Evolutionary conservation across 257 asterid genomes (phyloP), one percentile per base, ranked within the genome.

Genomic region (Solanum stenotomum): DNA sequence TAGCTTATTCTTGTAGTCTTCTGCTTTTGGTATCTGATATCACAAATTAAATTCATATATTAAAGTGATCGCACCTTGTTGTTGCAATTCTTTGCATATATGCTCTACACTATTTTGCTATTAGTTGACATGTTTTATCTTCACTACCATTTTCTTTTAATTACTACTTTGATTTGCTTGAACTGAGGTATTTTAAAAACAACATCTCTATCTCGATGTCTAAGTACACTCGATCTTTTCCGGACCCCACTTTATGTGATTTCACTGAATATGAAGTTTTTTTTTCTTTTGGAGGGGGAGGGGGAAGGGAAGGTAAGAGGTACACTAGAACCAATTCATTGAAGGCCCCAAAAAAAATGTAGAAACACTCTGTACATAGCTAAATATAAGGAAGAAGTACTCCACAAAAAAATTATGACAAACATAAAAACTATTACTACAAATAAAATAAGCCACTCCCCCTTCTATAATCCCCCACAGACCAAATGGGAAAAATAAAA

Each of bases 191-290:
- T 49, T 49, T 49, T 7, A 18, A 56, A 56, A 56, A 18, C 10
- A 56, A 18, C 65, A 18, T 56, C n/a, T 18, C 65, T 56, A 56
- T 5, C 2, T 18, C 0, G 0, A 6, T 20, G 11, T 2, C 0
- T 7, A 1, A 16, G 65, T 20, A 56, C 11, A 56, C 65, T 6
- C n/a, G 0, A 18, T 56, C 0, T 2, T 56, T 56, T 0, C 4
- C n/a, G 2, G 0, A 18, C 0, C n/a, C 3, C 0, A 56, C 65
- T 56, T 56, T 56, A 1, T 18, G 0, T 0, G 0, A 56, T 18
- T 56, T 56, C n/a, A 56, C 10, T 18, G 0, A 0, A 52, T 52
- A 18, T 52, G 16, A 0, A 0, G 0, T 1, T 56, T 0, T 52
- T 5, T 56, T 56, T 56, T 7, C 65, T 56, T 56, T 56, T 56